Evolutionary conservation across 1,284 basidiomycete species (phyloP), one percentile per base, ranked within the genome.

Genomic region (Rhodofomes roseus): DNA sequence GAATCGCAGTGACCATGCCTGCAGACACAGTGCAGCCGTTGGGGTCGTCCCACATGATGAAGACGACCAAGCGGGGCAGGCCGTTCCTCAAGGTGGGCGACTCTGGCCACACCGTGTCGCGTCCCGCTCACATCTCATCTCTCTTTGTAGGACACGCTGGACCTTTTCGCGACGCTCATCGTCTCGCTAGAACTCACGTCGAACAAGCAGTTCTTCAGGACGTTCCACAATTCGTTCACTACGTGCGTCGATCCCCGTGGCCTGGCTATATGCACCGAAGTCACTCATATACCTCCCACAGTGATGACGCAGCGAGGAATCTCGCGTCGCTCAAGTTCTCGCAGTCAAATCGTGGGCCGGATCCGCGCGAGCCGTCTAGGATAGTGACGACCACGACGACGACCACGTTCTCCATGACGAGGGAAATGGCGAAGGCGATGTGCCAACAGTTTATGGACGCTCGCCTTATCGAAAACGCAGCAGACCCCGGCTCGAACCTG

Each of bases 371-470:
- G 77, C 95, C 95, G 63, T 87, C 92, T 74, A 89, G 96, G 69
- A 95, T 99, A 73, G 91, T 99, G 69, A 98, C 97, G 66, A 99
- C 96, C 1, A 99, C 97, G 0, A 99, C 97, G 5, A 99, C 96
- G 9, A 99, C 97, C 46, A 99, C 97, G 23, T 99, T 99, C 77
- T 96, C 95, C 63, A 99, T 99, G 97, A 95, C 94, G 65, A 88
- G 95, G 66, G 96, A 99, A 52, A 99, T 99, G 92, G 97, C 97
- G 62, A 97, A 98, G 78, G 95, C 94, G 37, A 98, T 99, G 87
- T 95, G 95, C 76, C 96, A 99, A 76, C 96, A 98, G 71, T 99
- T 98, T 72, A 96, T 99, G 92, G 96, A 99, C 66, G 96, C 96
- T 55, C 91, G 95, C 62, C 83, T 99, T 64, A 95, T 99, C 66